Percentiles rank a stretch among this genome's conserved stretches.
Conservation (phyloP, 2,329 filamentous ascomycete genomes). For the Penicillium occitanis region DNA sequence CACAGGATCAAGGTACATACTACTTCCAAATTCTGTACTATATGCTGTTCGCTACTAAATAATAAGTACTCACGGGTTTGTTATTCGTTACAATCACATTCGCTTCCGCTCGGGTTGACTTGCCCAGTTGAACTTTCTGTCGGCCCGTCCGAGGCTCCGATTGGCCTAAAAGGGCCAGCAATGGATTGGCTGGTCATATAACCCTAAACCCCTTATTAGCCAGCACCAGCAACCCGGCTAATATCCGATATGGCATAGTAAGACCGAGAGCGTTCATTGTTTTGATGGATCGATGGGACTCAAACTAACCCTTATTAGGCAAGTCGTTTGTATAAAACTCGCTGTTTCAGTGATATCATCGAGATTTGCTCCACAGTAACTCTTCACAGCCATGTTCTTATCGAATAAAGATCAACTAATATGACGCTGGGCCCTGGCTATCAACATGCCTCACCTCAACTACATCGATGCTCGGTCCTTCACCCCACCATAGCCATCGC, state of each 20-base stretch:
- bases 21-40: background rate
- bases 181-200: background rate
- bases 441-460: background rate
- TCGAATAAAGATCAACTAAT: background rate
- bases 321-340: conserved; percentile 5
- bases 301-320: background rate
- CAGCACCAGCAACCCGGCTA: background rate
- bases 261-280: background rate
- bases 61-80: background rate
- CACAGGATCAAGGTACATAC: background rate
- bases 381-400: background rate
- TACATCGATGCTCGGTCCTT: background rate
- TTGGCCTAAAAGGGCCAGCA: background rate
- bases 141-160: background rate
- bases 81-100: background rate
- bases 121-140: background rate
- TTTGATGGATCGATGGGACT: background rate
- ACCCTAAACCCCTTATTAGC: background rate
- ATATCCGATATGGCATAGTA: background rate
- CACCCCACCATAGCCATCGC: conserved; percentile 3
- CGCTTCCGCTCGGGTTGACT: background rate
- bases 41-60: background rate
- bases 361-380: background rate
- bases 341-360: background rate
- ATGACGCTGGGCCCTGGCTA: background rate